Conservation (phyloP, 1,284 basidiomycete genomes). For the Ceratobasidium theobromae region DNA sequence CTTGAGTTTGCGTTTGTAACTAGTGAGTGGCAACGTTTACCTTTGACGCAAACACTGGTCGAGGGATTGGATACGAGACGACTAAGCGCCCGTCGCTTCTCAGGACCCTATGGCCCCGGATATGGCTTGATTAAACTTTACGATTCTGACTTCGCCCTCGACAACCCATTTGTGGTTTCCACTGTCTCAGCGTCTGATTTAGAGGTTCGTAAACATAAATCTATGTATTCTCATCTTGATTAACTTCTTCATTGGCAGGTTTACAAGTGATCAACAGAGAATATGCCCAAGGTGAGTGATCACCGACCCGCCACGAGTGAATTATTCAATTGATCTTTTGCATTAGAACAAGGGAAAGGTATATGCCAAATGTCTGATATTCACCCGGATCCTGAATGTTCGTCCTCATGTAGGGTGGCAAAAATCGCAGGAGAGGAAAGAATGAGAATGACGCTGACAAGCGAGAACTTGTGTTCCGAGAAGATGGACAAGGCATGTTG, state of each 20-base stretch:
- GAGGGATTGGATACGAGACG: not conserved
- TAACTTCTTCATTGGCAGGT: too few species aligned
- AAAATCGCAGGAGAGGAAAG: constrained; percentile 99
- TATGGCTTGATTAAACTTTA: not conserved
- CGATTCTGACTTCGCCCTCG: constrained; percentile 7
- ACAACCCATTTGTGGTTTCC: not conserved
- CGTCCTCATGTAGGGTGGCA: constrained; percentile 74
- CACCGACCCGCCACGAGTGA: constrained; percentile 2
- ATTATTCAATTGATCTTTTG: not conserved
- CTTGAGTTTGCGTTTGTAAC: not conserved
- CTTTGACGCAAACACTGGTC: too few species aligned
- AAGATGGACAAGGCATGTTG: constrained; percentile 84
- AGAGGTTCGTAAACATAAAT: too few species aligned
- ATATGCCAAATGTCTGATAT: not conserved
- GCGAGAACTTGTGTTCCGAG: constrained; percentile 97
- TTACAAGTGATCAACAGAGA: not conserved
- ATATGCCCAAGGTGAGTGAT: constrained; percentile 30
- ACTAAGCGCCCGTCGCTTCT: constrained; percentile 9
- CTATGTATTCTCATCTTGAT: not conserved
- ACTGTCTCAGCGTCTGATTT: constrained; percentile 1
- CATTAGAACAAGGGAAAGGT: constrained; percentile 82
- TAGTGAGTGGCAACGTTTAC: not conserved
- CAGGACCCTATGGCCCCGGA: not conserved
- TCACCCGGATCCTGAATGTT: not conserved
- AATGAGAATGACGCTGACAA: constrained; percentile 99